Evolutionary conservation across 2,329 filamentous ascomycete genomes (phyloP).

Genomic region (Ustulina deusta): DNA sequence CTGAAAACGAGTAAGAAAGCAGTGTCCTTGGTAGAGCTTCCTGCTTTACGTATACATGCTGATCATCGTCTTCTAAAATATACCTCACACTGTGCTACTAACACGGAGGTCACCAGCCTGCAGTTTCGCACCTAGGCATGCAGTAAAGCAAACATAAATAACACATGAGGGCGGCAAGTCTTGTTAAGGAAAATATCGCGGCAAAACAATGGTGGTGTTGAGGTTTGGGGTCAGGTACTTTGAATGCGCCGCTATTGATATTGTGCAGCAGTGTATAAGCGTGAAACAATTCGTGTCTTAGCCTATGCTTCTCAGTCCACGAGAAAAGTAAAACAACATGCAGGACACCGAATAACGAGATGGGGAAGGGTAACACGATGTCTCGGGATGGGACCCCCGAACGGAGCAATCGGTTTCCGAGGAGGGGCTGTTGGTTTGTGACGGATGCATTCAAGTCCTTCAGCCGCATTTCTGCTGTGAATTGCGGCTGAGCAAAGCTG

Average conservation of each 20-base stretch:
- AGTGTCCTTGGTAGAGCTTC: neutral
- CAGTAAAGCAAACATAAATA: too few relatives aligned
- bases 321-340: constrained; percentile 1
- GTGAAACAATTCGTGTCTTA: constrained; percentile 15
- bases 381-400: neutral
- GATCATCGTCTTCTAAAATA: too few relatives aligned
- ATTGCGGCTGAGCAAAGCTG: constrained; percentile 24
- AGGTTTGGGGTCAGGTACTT: too few relatives aligned
- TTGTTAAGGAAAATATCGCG: too few relatives aligned
- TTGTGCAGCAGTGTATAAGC: too few relatives aligned
- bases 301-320: neutral
- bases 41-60: too few relatives aligned
- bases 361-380: neutral
- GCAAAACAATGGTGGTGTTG: too few relatives aligned
- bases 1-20: neutral
- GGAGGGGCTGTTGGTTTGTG: neutral
- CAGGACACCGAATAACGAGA: neutral
- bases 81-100: too few relatives aligned
- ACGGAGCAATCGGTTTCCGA: constrained; percentile 6
- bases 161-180: too few relatives aligned
- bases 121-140: too few relatives aligned
- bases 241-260: too few relatives aligned
- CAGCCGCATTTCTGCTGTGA: constrained; percentile 22
- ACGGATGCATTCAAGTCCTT: constrained; percentile 6
- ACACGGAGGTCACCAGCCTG: too few relatives aligned